Conservation (phyloP, 352 stramenopile species). For the Plasmopara halstedii region DNA sequence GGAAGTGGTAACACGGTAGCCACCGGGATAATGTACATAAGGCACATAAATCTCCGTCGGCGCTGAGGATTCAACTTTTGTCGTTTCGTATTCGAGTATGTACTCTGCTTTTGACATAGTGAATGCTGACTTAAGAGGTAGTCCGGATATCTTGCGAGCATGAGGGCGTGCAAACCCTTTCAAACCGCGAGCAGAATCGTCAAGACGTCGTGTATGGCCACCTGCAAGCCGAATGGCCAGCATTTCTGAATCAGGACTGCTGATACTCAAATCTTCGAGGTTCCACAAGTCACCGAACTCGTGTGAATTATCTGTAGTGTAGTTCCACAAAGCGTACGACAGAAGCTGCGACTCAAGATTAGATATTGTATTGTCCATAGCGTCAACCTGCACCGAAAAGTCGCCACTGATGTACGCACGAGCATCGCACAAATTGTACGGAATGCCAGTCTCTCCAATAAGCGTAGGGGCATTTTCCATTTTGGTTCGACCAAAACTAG, state of each 20-base stretch:
- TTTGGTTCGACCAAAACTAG: slow-evolving; percentile 31
- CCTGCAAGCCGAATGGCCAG: slow-evolving; percentile 22
- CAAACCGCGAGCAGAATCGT: slow-evolving; percentile 32
- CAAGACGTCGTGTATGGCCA: slow-evolving; percentile 24
- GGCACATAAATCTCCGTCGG: slow-evolving; percentile 27
- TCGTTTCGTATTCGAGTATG: slow-evolving; percentile 37
- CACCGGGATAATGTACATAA: slow-evolving; percentile 22
- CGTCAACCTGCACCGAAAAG: slow-evolving; percentile 36
- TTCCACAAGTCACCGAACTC: slow-evolving; percentile 74
- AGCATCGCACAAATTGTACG: slow-evolving; percentile 45
- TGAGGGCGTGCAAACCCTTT: slow-evolving; percentile 55
- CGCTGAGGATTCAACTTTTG: slow-evolving; percentile 1
- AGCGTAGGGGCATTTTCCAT: slow-evolving; percentile 36
- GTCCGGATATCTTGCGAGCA: slow-evolving; percentile 50
- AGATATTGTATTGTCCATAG: slow-evolving; percentile 55
- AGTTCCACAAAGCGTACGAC: slow-evolving; percentile 85
- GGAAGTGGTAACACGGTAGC: slow-evolving; percentile 19
- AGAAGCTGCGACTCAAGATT: slow-evolving; percentile 54
- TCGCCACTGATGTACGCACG: slow-evolving; percentile 33
- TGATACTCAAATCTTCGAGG: slow-evolving; percentile 75
- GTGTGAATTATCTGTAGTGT: slow-evolving; percentile 69
- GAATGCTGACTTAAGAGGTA: slow-evolving; percentile 50
- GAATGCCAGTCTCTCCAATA: slow-evolving; percentile 53
- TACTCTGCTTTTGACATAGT: slow-evolving; percentile 32
- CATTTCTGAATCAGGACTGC: slow-evolving; percentile 33